These are phyloP conservation scores for Oxyria digyna DNA, from an alignment of 148 eudicot genomes.

Conservation along the genomic window DNA sequence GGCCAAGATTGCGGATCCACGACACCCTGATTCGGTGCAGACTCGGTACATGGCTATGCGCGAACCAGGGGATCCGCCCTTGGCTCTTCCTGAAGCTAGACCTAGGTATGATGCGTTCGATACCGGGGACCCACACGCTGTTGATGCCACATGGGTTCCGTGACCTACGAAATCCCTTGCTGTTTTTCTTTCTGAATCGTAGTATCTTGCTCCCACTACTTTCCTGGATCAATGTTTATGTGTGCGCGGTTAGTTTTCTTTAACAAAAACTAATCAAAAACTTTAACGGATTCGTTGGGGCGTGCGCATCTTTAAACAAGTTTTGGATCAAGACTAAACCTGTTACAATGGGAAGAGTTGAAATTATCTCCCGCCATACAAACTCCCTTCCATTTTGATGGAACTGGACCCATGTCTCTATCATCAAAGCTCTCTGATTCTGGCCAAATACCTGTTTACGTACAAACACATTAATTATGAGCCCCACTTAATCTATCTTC, in stretches of 20 bases:
- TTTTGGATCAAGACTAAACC: too few relatives aligned
- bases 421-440: constrained; percentile 66
- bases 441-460: constrained; percentile 53
- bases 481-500: too few relatives aligned
- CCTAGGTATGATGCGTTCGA: constrained; percentile 52
- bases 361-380: constrained; percentile 47
- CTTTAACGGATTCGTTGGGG: too few relatives aligned
- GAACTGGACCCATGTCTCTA: constrained; percentile 43
- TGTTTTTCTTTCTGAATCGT: constrained; percentile 14
- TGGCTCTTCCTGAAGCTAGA: constrained; percentile 50
- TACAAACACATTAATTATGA: neutral
- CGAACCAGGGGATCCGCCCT: constrained; percentile 50
- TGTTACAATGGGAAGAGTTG: constrained; percentile 45
- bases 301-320: too few relatives aligned
- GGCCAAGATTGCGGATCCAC: constrained; percentile 47
- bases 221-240: constrained; percentile 26
- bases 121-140: constrained; percentile 45
- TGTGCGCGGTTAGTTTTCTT: too few relatives aligned
- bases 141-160: constrained; percentile 65
- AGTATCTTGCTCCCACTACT: constrained; percentile 62
- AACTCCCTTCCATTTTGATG: constrained; percentile 60
- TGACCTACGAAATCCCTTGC: constrained; percentile 40
- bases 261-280: too few relatives aligned
- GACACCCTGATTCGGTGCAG: constrained; percentile 31
- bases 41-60: constrained; percentile 61